Evolutionary conservation across 441 rosid species (phyloP), one percentile per base, ranked within the genome.

Genomic region (Rhodomyrtus psidioides): DNA sequence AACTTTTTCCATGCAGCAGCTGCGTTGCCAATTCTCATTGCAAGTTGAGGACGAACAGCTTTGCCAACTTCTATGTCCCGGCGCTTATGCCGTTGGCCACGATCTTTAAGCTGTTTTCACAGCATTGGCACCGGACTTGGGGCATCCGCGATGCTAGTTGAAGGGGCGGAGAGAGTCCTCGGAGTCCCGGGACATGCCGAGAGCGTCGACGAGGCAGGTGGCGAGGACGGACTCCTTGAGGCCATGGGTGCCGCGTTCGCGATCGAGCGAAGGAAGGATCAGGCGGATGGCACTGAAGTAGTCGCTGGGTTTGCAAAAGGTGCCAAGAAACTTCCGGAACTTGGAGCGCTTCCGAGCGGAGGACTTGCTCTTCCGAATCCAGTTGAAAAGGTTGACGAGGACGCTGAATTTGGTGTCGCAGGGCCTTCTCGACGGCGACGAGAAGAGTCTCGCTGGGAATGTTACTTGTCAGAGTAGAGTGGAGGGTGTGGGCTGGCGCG

Each of bases 121-220:
- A 57, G 99, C 99, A 87, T 94, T 94, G 62, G 91, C 91, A 24
- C 98, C 98, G 62, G 94, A 91, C 55, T 88, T 94, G 49, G 98
- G 91, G 53, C 97, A 98, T 1, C 98, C 99, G 44, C 95, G 96
- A 10, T 98, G 99, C 99, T 99, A 97, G 91, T 97, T 96, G 90
- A 95, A 89, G 85, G 95, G 98, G 34, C 97, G 97, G 76, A 94
- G 84, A 13, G 98, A 98, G 81, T 97, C 98, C 7, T 93, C 89
- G 51, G 99, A 94, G 51, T 97, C 98, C 28, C 93, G 93, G 79
- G 99, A 93, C 92, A 97, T 93, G 82, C 94, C 97, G 82, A 96
- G 97, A 16, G 98, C 96, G 62, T 97, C 98, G 88, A 96, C 90
- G 59, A 97, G 96, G 90, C 90, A 93, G 58, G 92, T 91, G 86